phyloP scores from a whole-genome alignment of 352 stramenopile species.

The Phytophthora cactorum region DNA sequence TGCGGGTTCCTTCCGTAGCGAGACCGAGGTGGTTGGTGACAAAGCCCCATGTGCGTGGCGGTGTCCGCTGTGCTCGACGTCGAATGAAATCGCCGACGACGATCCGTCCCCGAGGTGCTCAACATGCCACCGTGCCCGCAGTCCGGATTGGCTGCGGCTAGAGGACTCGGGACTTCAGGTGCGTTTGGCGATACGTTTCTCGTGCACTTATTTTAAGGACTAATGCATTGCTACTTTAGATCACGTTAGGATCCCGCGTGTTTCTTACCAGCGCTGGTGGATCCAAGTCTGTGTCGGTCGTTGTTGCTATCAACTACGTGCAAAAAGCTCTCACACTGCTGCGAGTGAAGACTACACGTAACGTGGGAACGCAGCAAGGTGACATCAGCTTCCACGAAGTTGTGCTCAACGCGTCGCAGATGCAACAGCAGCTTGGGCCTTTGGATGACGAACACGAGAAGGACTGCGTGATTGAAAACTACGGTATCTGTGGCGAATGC shows the following conservation, averaged over 20 bases:
- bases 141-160: slow-evolving; percentile 38
- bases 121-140: slow-evolving; percentile 29
- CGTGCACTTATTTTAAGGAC: background rate
- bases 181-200: background rate
- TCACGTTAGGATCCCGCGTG: slow-evolving; percentile 34
- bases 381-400: slow-evolving; percentile 34
- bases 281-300: slow-evolving; percentile 21
- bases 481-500: slow-evolving; percentile 57
- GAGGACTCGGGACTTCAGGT: slow-evolving; percentile 34
- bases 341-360: slow-evolving; percentile 17
- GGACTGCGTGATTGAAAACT: slow-evolving; percentile 29
- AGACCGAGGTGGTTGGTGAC: background rate
- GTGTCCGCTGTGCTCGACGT: slow-evolving; percentile 23
- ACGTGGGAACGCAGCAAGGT: background rate
- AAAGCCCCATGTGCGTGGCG: slow-evolving; percentile 6
- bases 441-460: slow-evolving; percentile 28
- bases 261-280: slow-evolving; percentile 17
- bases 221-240: slow-evolving; percentile 9
- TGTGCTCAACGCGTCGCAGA: slow-evolving; percentile 31
- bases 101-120: slow-evolving; percentile 1
- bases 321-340: slow-evolving; percentile 29
- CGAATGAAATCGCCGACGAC: background rate
- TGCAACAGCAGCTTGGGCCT: slow-evolving; percentile 40
- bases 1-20: slow-evolving; percentile 14
- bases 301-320: slow-evolving; percentile 33